Evolutionary conservation across 2,329 filamentous ascomycete genomes (phyloP), one percentile per base, ranked within the genome.

Genomic region (Pseudogymnoascus sp.): DNA sequence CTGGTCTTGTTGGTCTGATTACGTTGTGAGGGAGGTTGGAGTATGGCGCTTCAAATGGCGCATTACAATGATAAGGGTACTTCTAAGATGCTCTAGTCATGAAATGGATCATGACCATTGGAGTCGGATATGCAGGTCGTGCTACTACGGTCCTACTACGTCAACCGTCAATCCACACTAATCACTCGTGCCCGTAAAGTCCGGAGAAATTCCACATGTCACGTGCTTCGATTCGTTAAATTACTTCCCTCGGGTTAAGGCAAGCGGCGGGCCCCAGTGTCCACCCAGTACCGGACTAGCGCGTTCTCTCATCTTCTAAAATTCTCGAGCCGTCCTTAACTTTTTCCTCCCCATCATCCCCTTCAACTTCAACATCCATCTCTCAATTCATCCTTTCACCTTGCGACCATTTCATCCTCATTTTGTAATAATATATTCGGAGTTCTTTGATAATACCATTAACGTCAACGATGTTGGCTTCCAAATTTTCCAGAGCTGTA

Each of bases 401-500:
- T 64, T 62, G 60, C 63, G 63, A 63, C 63, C 47, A 60, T 60
- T 33, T 60, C 59, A 40, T 44, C 37, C 39, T 40, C 15, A 40
- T 44, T 47, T 40, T 47, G 39, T 60, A 60, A 41, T 44, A 40
- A 44, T 47, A 60, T 54, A 47, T 60, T 26, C 36, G 70, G 61
- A 68, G 64, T 65, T 36, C 17, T 26, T 59, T 36, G 33, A 59
- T 37, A 37, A 59, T 59, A 58, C 54, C 36, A 59, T 59, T 59
- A 54, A 33, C 36, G 33, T 67, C 72, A 79, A 86, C 77, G 74
- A 90, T 91, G 88, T 76, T 90, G 78, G 81, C 87, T 73, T 84
- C 87, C 71, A 85, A 85, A 76, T 78, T 90, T 71, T 83, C 84
- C 72, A 84, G 87, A 82, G 86, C 86, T 84, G 88, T 91, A 85